phyloP scores from a whole-genome alignment of 2,329 filamentous ascomycete species.

The Colletotrichum sp. region DNA sequence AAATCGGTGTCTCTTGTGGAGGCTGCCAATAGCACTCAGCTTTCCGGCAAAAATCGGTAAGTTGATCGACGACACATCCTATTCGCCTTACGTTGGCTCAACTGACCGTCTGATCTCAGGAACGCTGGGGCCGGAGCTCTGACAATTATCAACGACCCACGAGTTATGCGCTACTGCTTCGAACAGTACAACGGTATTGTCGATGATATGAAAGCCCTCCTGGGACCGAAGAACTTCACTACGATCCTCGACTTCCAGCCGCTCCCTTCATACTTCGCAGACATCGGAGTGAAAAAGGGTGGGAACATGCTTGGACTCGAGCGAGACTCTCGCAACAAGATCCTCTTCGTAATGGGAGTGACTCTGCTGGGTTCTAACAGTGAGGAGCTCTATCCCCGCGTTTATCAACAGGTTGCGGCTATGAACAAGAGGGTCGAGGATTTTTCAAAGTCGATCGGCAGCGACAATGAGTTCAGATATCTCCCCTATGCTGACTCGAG shows the following conservation, averaged over 20 bases:
- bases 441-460: neutral
- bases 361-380: neutral
- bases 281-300: neutral
- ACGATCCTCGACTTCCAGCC: neutral
- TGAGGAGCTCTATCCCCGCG: neutral
- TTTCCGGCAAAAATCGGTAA: neutral
- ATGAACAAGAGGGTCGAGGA: neutral
- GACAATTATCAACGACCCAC: neutral
- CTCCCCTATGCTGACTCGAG: neutral
- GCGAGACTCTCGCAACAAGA: neutral
- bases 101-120: neutral
- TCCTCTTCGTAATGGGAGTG: neutral
- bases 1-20: neutral
- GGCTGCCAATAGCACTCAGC: neutral
- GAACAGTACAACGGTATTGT: neutral
- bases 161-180: neutral
- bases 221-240: neutral
- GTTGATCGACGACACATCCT: neutral
- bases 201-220: neutral
- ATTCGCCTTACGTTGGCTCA: neutral
- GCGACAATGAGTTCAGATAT: neutral
- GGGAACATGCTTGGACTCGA: neutral
- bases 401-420: neutral
- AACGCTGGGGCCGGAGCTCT: neutral
- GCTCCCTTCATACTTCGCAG: neutral